Evolutionary conservation across 1,139 yeast genomes (phyloP).

Genomic region (Saccharomyces hybrid): DNA sequence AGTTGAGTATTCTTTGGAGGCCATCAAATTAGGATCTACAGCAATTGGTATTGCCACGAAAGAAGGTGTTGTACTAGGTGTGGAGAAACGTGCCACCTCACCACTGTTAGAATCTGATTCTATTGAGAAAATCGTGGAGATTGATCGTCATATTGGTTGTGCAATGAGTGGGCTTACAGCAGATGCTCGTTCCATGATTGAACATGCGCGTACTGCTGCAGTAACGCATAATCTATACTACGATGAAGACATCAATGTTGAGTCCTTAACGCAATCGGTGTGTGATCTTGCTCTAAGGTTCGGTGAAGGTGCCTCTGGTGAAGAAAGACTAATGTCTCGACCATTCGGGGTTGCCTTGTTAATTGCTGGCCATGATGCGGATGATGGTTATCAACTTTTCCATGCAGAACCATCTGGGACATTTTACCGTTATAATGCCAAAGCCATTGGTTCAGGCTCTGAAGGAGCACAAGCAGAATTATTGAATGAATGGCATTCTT

Average conservation of each 20-base stretch:
- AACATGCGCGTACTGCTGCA: constrained; percentile 92
- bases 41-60: constrained; percentile 97
- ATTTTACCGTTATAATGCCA: constrained; percentile 93
- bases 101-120: constrained; percentile 85
- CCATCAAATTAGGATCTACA: constrained; percentile 88
- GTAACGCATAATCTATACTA: constrained; percentile 83
- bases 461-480: constrained; percentile 99
- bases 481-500: constrained; percentile 93
- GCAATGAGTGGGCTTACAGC: constrained; percentile 99
- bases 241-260: constrained; percentile 89
- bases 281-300: constrained; percentile 95
- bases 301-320: constrained; percentile 98
- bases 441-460: constrained; percentile 97
- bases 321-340: constrained; percentile 93
- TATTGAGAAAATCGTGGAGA: constrained; percentile 92
- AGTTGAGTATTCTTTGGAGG: constrained; percentile 96
- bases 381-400: constrained; percentile 90
- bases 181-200: constrained; percentile 97
- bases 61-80: constrained; percentile 94
- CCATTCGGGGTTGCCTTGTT: constrained; percentile 98
- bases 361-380: constrained; percentile 89
- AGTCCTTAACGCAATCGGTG: constrained; percentile 89
- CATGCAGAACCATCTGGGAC: constrained; percentile 99
- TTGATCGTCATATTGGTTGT: constrained; percentile 91
- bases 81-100: constrained; percentile 94